phyloP scores from a whole-genome alignment of 1,139 yeast genomes.

The Groenewaldozyma sp. region DNA sequence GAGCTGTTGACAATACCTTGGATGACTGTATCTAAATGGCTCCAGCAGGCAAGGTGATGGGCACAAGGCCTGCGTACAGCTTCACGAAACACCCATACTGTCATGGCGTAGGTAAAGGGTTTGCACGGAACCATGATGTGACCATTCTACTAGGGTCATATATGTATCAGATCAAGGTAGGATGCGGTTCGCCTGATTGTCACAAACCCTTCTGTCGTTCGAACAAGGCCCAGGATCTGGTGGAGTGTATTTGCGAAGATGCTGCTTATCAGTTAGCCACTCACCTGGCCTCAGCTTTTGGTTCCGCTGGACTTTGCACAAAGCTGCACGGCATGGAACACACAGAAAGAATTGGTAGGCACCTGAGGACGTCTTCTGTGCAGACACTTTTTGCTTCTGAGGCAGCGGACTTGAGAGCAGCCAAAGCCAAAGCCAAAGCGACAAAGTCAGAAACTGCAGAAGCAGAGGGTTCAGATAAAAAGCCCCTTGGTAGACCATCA shows the following conservation, averaged over 20 bases:
- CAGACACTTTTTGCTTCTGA: no score
- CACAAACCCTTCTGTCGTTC: constrained; percentile 14
- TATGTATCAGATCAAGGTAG: constrained; percentile 16
- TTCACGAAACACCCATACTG: no score
- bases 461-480: background rate
- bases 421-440: background rate
- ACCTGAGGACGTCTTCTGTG: no score
- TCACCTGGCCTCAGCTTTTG: constrained; percentile 15
- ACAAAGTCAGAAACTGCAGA: background rate
- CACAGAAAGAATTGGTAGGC: constrained; percentile 6
- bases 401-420: no score
- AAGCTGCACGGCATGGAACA: constrained; percentile 5
- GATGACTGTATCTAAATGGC: no score
- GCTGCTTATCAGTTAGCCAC: constrained; percentile 17
- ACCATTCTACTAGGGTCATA: no score
- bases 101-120: no score
- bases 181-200: constrained; percentile 17
- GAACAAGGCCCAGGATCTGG: constrained; percentile 11
- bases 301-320: constrained; percentile 13
- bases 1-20: no score
- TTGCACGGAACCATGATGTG: no score
- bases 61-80: no score
- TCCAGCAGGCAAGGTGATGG: no score
- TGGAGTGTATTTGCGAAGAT: constrained; percentile 11
- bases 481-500: background rate